A percentile compares a stretch with the other conserved stretches of the same genome.
These are phyloP conservation scores for Cadophora sp. DNA, from an alignment of 2,329 filamentous ascomycete genomes.

Conservation along the genomic window DNA sequence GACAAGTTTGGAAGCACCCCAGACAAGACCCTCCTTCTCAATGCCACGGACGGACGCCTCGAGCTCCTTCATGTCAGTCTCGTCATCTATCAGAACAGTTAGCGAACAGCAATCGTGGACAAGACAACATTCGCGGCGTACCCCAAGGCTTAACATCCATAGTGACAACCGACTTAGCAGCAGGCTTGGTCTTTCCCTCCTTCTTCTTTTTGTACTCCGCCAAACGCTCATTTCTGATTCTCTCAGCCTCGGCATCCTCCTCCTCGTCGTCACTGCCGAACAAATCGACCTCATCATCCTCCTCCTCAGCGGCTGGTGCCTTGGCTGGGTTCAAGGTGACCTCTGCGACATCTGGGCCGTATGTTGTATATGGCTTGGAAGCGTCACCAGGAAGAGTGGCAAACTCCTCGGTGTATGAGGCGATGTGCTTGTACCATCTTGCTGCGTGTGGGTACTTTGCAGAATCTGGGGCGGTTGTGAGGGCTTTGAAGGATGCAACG, in stretches of 20 bases:
- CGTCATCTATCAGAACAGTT: constrained; percentile 69
- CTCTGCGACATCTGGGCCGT: constrained; percentile 84
- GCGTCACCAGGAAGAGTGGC: constrained; percentile 88
- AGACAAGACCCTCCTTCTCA: constrained; percentile 92
- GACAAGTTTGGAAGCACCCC: constrained; percentile 91
- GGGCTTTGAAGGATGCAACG: constrained; percentile 91
- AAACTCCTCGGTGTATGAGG: constrained; percentile 92
- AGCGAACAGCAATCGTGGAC: constrained; percentile 21
- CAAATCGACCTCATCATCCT: constrained; percentile 89
- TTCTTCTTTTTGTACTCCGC: constrained; percentile 98
- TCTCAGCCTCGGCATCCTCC: constrained; percentile 86
- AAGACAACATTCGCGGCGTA: constrained; percentile 56
- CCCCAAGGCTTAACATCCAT: constrained; percentile 99
- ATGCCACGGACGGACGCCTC: constrained; percentile 83
- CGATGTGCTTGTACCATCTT: constrained; percentile 99
- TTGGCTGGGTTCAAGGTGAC: constrained; percentile 86
- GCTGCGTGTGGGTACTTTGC: constrained; percentile 92
- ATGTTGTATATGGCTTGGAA: constrained; percentile 85
- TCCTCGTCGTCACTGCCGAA: constrained; percentile 95
- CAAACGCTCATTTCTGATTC: constrained; percentile 86
- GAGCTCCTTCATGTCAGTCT: constrained; percentile 87
- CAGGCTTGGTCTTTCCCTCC: constrained; percentile 87
- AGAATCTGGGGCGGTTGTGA: constrained; percentile 76
- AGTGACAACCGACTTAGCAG: constrained; percentile 95
- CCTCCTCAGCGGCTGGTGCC: constrained; percentile 74